Base-by-base conservation (phyloP, 805 yeast species). In the Priceomyces medius region DNA sequence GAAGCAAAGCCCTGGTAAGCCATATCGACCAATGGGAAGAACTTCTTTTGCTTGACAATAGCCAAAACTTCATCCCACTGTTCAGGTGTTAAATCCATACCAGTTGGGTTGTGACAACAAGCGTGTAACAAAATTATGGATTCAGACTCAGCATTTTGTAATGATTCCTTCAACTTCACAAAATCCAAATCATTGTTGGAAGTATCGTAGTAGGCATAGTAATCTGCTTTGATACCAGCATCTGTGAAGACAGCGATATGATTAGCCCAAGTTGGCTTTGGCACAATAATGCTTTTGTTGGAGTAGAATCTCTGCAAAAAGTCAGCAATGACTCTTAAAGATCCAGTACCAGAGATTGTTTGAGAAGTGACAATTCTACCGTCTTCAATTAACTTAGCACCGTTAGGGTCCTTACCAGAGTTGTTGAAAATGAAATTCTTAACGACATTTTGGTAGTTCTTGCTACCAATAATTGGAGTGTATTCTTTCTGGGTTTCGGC, bases 41-140 rank as follows among this genome's bases (percentile, higher is more conserved):
- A 77, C 33, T 75, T 68, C 59, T 79, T 77, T 37, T 71, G 61
- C 52, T 76, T 66, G 31, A 86, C 59, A 24, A 83, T 79, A 37
- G 82, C 79, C 54, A 86, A 72, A 29, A 91, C 86, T 61, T 76
- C 66, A 46, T 76, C 73, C 97, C 96, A 89, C 60, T 90, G 88
- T 48, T 80, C 86, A 20, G 68, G 64, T 13, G 88, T 80, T 46
- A 95, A 93, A 61, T 90, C 97, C 62, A 90, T 81, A 49, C 97
- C 98, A 14, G 97, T 91, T 41, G 98, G 98, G 73, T 90, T 91
- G 71, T 90, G 97, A 56, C 97, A 93, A 61, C 97, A 89, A 7
- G 96, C 96, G 64, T 90, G 98, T 46, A 90, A 76, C 42, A 90
- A 73, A 17, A 89, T 83, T 40, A 80, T 76, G 17, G 83, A 71